Evolutionary conservation across 768 basidiomycete species (phyloP).

Genomic region (Pleurotus platypus): DNA sequence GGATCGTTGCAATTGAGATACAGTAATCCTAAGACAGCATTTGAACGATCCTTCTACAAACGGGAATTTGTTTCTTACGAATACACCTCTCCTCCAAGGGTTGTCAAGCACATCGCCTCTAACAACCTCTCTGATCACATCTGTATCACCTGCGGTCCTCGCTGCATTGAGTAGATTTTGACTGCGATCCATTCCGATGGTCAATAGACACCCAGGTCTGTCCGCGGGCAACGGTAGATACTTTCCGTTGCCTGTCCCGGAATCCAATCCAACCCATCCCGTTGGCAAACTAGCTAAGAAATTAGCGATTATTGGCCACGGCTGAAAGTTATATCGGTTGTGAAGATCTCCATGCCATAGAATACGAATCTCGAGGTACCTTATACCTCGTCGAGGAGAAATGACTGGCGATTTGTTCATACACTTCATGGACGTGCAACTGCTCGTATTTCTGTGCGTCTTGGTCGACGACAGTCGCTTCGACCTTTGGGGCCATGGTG

Average conservation of each 20-base stretch:
- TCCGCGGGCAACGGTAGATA: constrained; percentile 79
- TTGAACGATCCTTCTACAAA: constrained; percentile 5
- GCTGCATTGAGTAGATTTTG: constrained; percentile 76
- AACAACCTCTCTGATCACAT: constrained; percentile 63
- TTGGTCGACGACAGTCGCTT: constrained; percentile 37
- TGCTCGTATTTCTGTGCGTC: constrained; percentile 63
- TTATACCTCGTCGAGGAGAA: constrained; percentile 91
- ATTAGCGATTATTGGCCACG: constrained; percentile 82
- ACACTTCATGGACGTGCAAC: constrained; percentile 76
- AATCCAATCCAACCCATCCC: constrained; percentile 87
- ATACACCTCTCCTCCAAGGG: constrained; percentile 74
- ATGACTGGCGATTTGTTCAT: constrained; percentile 82
- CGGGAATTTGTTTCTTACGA: constrained; percentile 43
- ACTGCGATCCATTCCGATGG: constrained; percentile 84
- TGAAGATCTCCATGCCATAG: background rate
- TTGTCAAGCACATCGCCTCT: constrained; percentile 72
- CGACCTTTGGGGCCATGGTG: constrained; percentile 32
- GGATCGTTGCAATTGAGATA: constrained; percentile 96
- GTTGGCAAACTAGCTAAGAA: constrained; percentile 71
- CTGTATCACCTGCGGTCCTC: constrained; percentile 48
- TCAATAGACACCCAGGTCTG: constrained; percentile 57
- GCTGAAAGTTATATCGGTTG: constrained; percentile 37
- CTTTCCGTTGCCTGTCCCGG: constrained; percentile 97
- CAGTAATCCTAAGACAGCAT: constrained; percentile 72
- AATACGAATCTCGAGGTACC: constrained; percentile 32